Percentiles rank a stretch among this genome's conserved stretches.
Conservation (phyloP, 306 rosid genomes). For the Morella rubra region DNA sequence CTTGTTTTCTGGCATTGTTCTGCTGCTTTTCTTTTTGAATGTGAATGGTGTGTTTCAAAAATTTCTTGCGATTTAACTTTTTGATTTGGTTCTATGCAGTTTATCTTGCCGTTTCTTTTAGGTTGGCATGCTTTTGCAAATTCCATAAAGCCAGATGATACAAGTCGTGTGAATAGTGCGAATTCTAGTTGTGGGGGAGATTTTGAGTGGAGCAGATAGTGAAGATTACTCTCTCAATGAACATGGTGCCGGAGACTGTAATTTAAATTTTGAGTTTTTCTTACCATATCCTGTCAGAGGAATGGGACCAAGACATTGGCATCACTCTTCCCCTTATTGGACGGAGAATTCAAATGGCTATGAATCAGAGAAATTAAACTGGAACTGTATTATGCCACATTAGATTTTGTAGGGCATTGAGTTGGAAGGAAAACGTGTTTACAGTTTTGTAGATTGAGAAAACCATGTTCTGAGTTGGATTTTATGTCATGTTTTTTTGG, state of each 20-base stretch:
- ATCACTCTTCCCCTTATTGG: background rate
- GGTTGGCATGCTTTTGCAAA: slow-evolving; percentile 89
- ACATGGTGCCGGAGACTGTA: background rate
- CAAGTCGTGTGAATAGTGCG: slow-evolving; percentile 40
- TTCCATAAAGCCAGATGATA: slow-evolving; percentile 61
- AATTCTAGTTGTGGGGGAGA: slow-evolving; percentile 72
- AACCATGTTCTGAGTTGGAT: too few relatives aligned
- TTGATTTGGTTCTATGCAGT: slow-evolving; percentile 45
- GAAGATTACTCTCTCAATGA: background rate
- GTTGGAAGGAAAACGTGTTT: too few relatives aligned
- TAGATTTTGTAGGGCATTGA: too few relatives aligned
- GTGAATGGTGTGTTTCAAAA: background rate
- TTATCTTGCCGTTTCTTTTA: slow-evolving; percentile 68
- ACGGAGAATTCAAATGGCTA: background rate
- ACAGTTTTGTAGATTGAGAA: too few relatives aligned
- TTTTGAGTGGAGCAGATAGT: slow-evolving; percentile 78
- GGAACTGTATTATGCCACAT: background rate
- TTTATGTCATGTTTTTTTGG: too few relatives aligned
- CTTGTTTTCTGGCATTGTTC: background rate
- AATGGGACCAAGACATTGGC: background rate
- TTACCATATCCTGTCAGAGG: background rate
- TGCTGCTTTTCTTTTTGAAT: slow-evolving; percentile 1
- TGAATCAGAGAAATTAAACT: background rate
- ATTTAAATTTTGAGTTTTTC: background rate
- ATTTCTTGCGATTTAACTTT: slow-evolving; percentile 1